Percentiles rank a stretch among this genome's conserved stretches.
These are phyloP conservation scores for Sclerotinia glacialis DNA, from an alignment of 2,329 filamentous ascomycete species.

Conservation along the genomic window DNA sequence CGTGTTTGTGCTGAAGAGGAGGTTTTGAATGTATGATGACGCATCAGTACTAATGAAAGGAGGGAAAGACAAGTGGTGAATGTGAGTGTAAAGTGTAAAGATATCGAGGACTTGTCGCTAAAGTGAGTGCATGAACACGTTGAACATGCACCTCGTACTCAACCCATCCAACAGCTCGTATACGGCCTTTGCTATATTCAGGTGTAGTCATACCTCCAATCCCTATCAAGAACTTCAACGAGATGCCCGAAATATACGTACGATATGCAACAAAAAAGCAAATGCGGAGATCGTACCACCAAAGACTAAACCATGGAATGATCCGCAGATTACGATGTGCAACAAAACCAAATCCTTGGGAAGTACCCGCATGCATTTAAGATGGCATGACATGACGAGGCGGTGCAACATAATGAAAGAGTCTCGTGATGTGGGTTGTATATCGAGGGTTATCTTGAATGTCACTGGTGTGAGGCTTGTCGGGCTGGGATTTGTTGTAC, in stretches of 20 bases:
- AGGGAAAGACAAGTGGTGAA: background rate
- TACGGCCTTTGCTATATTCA: too few species aligned
- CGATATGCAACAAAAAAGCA: background rate
- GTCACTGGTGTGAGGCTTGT: conserved; percentile 9
- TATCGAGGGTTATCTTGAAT: conserved; percentile 9
- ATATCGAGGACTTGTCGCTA: too few species aligned
- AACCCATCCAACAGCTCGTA: background rate
- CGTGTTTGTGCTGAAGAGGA: background rate
- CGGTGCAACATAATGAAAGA: background rate
- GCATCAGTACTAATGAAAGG: background rate
- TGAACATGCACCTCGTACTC: background rate
- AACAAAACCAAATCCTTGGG: conserved; percentile 6
- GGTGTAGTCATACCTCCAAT: background rate
- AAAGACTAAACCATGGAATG: conserved; percentile 13
- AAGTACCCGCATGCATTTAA: background rate
- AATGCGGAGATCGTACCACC: background rate
- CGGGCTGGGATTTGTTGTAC: background rate
- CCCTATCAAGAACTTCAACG: background rate
- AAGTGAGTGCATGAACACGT: background rate
- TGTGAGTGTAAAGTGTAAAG: background rate
- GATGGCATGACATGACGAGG: background rate
- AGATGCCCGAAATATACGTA: background rate
- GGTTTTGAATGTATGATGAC: conserved; percentile 2
- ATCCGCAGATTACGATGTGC: conserved; percentile 16
- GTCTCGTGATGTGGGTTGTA: background rate